Evolutionary conservation across 495 filamentous ascomycete genomes (phyloP).

Genomic region (Neurospora cerealis): DNA sequence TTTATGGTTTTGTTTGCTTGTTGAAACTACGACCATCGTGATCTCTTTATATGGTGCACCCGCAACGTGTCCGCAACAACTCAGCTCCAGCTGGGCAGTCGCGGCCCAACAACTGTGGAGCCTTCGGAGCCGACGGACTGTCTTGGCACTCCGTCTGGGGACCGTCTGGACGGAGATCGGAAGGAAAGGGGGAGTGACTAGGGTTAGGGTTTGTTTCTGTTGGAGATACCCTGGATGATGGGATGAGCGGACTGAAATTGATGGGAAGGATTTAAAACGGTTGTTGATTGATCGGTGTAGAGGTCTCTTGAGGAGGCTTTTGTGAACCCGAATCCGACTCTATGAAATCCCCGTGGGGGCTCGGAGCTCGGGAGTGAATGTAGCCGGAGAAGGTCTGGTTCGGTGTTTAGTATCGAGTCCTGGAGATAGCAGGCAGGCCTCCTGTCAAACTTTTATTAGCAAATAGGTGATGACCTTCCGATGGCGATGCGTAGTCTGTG

Average conservation of each 20-base stretch:
- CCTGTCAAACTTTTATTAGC: not conserved
- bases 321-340: not conserved
- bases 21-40: not conserved
- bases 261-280: not conserved
- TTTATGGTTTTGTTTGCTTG: not conserved
- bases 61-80: not conserved
- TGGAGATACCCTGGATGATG: not conserved
- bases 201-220: not conserved
- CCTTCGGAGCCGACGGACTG: not conserved
- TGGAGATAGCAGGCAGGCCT: not conserved
- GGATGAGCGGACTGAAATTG: not conserved
- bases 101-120: not conserved
- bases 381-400: not conserved
- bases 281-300: not conserved
- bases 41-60: not conserved
- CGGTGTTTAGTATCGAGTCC: not conserved
- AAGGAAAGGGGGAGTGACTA: not conserved
- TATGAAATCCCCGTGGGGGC: not conserved
- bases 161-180: not conserved
- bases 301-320: not conserved
- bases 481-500: not conserved
- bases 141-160: not conserved
- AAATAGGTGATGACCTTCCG: not conserved
- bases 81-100: not conserved
- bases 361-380: not conserved